These are phyloP conservation scores for Tulasnella sp. DNA, from an alignment of 768 basidiomycete genomes.

Conservation along the genomic window DNA sequence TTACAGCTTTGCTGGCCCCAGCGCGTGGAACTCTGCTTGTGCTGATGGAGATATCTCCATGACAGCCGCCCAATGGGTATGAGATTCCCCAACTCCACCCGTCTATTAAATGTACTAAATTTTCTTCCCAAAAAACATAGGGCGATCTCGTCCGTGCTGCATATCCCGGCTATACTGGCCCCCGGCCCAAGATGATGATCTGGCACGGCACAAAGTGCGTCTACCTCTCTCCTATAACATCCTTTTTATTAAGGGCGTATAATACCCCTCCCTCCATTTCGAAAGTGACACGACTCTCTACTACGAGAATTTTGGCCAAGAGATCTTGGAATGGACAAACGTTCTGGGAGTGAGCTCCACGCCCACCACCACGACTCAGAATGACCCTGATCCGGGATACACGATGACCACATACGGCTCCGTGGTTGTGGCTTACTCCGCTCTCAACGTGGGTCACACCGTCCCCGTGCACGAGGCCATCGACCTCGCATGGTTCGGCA, in stretches of 20 bases:
- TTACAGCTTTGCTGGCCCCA: constrained; percentile 38
- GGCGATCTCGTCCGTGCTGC: constrained; percentile 37
- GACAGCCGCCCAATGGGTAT: constrained; percentile 37
- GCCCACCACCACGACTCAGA: constrained; percentile 31
- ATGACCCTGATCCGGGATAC: constrained; percentile 37
- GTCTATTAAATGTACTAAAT: not conserved
- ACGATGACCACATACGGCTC: constrained; percentile 40
- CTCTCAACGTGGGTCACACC: constrained; percentile 39
- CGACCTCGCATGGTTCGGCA: constrained; percentile 39
- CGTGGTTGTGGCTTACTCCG: constrained; percentile 41
- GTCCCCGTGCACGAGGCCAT: constrained; percentile 40
- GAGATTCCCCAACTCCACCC: not conserved
- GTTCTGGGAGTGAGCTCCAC: constrained; percentile 38
- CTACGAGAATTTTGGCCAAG: constrained; percentile 40
- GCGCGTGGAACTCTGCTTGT: constrained; percentile 39
- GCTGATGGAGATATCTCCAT: constrained; percentile 34
- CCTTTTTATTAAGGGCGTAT: not conserved
- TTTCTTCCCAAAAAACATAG: constrained; percentile 19
- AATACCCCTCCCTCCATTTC: not conserved
- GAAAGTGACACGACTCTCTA: constrained; percentile 43
- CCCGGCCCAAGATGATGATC: constrained; percentile 40
- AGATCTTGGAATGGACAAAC: constrained; percentile 46
- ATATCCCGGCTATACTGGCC: constrained; percentile 43
- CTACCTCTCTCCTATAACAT: not conserved
- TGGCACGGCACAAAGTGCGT: constrained; percentile 42